These are phyloP conservation scores for Sporothrix luriei DNA, from an alignment of 2,329 filamentous ascomycete species.

Conservation along the genomic window DNA sequence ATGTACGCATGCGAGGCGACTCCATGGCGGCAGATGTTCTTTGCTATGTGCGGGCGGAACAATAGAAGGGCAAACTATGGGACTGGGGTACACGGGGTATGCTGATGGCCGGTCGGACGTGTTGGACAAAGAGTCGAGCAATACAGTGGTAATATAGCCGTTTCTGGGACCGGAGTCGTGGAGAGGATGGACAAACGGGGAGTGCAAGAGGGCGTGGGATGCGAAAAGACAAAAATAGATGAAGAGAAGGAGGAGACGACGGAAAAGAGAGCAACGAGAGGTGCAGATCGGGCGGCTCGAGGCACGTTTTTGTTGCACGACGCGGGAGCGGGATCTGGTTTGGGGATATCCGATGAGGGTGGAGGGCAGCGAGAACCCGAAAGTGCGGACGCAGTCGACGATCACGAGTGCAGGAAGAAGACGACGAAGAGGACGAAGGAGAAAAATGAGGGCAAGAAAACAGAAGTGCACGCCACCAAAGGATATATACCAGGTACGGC, in stretches of 20 bases:
- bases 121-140: neutral
- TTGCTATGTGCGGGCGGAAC: neutral
- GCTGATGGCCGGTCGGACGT: neutral
- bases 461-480: neutral
- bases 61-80: neutral
- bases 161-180: neutral
- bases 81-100: neutral
- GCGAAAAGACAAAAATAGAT: conserved; percentile 15
- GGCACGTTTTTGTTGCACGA: conserved; percentile 24
- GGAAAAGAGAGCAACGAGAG: neutral
- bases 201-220: neutral
- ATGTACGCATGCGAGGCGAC: conserved; percentile 29
- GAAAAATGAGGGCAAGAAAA: neutral
- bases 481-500: conserved; percentile 8
- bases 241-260: conserved; percentile 10
- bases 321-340: conserved; percentile 16
- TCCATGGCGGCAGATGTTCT: conserved; percentile 7
- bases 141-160: neutral
- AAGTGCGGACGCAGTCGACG: neutral
- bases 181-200: neutral
- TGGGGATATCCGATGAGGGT: conserved; percentile 30
- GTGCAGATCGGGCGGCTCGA: neutral
- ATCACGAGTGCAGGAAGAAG: neutral
- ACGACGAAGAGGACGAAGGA: neutral
- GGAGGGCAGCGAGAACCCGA: neutral